A percentile compares a stretch with the other conserved stretches of the same genome.
phyloP scores from a whole-genome alignment of 2,329 filamentous ascomycete species.

The Canariomyces notabilis region DNA sequence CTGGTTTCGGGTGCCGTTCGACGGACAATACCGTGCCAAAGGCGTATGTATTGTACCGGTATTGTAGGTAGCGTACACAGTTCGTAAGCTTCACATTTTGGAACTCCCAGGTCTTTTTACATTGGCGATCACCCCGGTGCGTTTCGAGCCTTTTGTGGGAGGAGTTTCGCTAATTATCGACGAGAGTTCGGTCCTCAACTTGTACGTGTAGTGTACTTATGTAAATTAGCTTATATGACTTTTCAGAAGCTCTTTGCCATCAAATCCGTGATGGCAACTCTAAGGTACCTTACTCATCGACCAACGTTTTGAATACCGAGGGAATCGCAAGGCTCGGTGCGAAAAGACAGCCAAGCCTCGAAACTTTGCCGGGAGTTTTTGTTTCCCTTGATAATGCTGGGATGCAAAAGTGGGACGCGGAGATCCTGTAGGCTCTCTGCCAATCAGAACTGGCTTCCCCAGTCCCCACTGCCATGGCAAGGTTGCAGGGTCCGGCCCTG shows the following conservation, averaged over 20 bases:
- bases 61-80: too few relatives aligned
- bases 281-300: not conserved
- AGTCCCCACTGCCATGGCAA: constrained; percentile 8
- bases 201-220: too few relatives aligned
- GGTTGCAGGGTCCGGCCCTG: constrained; percentile 12
- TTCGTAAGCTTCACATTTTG: not conserved
- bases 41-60: not conserved
- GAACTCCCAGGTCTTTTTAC: too few relatives aligned
- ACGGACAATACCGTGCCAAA: not conserved
- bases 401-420: not conserved
- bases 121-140: too few relatives aligned
- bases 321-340: not conserved
- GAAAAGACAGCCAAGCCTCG: not conserved
- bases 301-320: not conserved
- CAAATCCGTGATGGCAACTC: too few relatives aligned
- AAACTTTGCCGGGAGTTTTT: constrained; percentile 1
- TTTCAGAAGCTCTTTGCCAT: not conserved
- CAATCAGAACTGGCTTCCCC: constrained; percentile 10
- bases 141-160: too few relatives aligned
- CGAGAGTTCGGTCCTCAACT: too few relatives aligned
- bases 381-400: constrained; percentile 3
- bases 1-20: not conserved
- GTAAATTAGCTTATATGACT: too few relatives aligned
- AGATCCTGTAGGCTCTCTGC: constrained; percentile 1
- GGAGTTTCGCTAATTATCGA: too few relatives aligned